Conservation (phyloP, 148 eudicot species). For the Nepenthes mirabilis region DNA sequence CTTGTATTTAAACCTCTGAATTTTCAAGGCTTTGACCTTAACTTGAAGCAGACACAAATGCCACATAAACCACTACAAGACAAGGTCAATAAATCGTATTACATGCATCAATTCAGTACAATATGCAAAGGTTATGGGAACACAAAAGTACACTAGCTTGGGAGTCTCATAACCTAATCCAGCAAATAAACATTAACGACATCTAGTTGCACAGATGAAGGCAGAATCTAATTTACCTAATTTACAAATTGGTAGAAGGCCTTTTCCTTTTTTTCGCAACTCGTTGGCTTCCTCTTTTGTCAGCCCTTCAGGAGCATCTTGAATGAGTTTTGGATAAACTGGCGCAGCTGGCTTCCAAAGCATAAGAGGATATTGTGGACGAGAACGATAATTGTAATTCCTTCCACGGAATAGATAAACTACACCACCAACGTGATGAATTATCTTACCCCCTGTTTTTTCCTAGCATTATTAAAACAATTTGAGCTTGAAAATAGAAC, state of each 20-base stretch:
- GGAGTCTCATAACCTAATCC: not conserved
- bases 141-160: too few species aligned
- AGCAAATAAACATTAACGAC: not conserved
- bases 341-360: slow-evolving; percentile 99
- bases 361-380: slow-evolving; percentile 81
- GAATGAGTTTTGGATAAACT: slow-evolving; percentile 92
- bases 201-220: not conserved
- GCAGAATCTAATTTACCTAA: slow-evolving; percentile 31
- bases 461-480: slow-evolving; percentile 38
- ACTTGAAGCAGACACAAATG: too few species aligned
- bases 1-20: too few species aligned
- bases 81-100: too few species aligned
- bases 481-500: slow-evolving; percentile 6
- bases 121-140: not conserved
- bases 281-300: slow-evolving; percentile 71
- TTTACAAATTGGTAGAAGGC: slow-evolving; percentile 68
- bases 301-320: slow-evolving; percentile 84
- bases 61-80: too few species aligned
- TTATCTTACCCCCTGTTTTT: slow-evolving; percentile 84
- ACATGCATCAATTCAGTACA: too few species aligned
- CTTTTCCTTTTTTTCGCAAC: slow-evolving; percentile 57
- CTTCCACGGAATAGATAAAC: slow-evolving; percentile 80
- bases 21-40: too few species aligned
- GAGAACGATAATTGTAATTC: slow-evolving; percentile 62
- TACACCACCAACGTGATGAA: slow-evolving; percentile 74